A percentile compares a stretch with the other conserved stretches of the same genome.
Conservation (phyloP, 192 early-diverging fungal species). For the Coemansia sp. region DNA sequence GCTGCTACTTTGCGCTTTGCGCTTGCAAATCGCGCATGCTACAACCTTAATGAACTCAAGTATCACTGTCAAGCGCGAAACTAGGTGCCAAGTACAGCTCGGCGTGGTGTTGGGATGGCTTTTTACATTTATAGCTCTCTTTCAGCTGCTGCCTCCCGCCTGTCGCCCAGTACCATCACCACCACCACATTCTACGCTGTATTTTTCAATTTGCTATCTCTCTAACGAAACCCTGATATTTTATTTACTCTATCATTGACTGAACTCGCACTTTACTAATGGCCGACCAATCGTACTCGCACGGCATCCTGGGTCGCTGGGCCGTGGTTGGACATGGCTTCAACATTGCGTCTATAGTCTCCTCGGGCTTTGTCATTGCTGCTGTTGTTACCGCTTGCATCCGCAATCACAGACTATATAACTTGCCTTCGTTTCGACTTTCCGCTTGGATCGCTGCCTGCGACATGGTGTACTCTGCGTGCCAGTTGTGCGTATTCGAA, state of each 20-base stretch:
- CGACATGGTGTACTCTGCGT: conserved; percentile 41
- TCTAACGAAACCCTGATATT: neutral
- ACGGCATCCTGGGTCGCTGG: conserved; percentile 46
- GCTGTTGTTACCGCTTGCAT: conserved; percentile 17
- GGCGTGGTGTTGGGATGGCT: neutral
- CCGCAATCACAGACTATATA: conserved; percentile 1
- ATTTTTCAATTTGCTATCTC: neutral
- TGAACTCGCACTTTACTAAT: neutral
- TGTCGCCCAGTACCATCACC: neutral
- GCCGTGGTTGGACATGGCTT: conserved; percentile 46
- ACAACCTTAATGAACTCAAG: neutral
- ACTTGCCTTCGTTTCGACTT: conserved; percentile 29
- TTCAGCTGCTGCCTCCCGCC: neutral
- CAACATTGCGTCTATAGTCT: conserved; percentile 38
- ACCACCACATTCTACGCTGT: neutral
- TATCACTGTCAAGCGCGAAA: neutral
- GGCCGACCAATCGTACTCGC: conserved; percentile 14
- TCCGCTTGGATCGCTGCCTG: conserved; percentile 40
- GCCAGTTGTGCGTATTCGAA: conserved; percentile 41
- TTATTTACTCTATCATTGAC: neutral
- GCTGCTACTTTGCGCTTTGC: conserved; percentile 7
- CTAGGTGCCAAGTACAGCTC: neutral
- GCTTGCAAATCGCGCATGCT: neutral
- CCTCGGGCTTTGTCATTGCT: conserved; percentile 32
- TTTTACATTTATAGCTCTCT: neutral